Percentiles rank a stretch among this genome's conserved stretches.
Evolutionary conservation across 176 grass and related monocot species (phyloP).

Genomic region (Aegilops longissima): DNA sequence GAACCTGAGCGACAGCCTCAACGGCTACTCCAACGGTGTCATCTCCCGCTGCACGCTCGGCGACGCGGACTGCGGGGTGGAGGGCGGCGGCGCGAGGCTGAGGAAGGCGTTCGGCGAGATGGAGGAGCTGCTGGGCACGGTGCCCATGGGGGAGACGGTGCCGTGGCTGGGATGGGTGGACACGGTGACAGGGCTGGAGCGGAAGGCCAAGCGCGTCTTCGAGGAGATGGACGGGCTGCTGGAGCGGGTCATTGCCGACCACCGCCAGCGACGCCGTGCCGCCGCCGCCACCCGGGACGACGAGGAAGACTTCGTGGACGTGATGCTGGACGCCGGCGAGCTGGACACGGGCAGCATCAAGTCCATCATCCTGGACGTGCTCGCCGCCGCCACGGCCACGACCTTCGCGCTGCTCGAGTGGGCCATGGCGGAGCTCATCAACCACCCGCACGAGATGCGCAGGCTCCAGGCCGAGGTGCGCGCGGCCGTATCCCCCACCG

Average conservation of each 20-base stretch:
- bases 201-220: conserved; percentile 8
- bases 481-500: neutral
- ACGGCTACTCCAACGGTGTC: neutral
- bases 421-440: conserved; percentile 43
- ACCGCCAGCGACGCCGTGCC: neutral
- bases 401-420: neutral
- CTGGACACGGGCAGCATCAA: conserved; percentile 28
- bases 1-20: neutral
- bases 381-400: conserved; percentile 18
- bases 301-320: conserved; percentile 35
- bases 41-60: conserved; percentile 16
- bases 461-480: conserved; percentile 43
- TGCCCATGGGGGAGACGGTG: conserved; percentile 32
- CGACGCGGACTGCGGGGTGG: neutral
- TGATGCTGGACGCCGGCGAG: conserved; percentile 27
- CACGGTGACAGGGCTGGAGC: conserved; percentile 27
- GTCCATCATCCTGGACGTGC: conserved; percentile 23
- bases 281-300: neutral
- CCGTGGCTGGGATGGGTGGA: conserved; percentile 57
- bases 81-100: conserved; percentile 1
- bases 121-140: conserved; percentile 31
- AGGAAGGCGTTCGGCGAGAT: conserved; percentile 48
- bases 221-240: conserved; percentile 22
- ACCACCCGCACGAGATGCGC: conserved; percentile 28
- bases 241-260: conserved; percentile 31